phyloP scores from a whole-genome alignment of 352 stramenopile species.

The Pythium plurisporium region DNA sequence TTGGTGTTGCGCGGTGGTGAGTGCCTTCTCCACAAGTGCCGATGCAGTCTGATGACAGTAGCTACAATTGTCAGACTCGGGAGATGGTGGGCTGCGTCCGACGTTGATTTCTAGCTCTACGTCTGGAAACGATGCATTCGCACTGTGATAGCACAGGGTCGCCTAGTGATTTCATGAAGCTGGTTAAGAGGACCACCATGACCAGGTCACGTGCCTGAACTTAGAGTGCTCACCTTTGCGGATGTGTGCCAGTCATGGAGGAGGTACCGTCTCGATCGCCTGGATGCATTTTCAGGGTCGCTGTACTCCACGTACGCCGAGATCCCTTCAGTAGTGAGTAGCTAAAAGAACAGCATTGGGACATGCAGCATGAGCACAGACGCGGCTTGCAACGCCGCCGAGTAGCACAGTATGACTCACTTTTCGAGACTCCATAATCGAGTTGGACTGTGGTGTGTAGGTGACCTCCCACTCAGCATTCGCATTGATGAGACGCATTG shows the following conservation, averaged over 20 bases:
- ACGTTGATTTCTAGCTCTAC: slow-evolving; percentile 74
- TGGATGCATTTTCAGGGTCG: slow-evolving; percentile 12
- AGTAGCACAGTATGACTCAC: too few relatives aligned
- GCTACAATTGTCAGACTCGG: slow-evolving; percentile 8
- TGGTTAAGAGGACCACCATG: not conserved
- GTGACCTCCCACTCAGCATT: slow-evolving; percentile 71
- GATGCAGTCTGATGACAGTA: slow-evolving; percentile 11
- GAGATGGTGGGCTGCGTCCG: slow-evolving; percentile 27
- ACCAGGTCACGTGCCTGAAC: not conserved
- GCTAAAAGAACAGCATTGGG: slow-evolving; percentile 26
- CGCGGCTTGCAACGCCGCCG: too few relatives aligned
- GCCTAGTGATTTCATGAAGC: too few relatives aligned
- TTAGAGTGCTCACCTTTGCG: slow-evolving; percentile 49
- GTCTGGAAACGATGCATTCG: slow-evolving; percentile 74
- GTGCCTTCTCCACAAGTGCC: not conserved
- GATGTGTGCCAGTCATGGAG: slow-evolving; percentile 81
- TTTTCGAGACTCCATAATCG: slow-evolving; percentile 77
- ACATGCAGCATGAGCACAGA: too few relatives aligned
- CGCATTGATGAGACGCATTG: slow-evolving; percentile 69
- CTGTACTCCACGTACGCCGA: slow-evolving; percentile 72
- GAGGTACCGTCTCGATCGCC: slow-evolving; percentile 58
- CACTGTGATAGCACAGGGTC: slow-evolving; percentile 71
- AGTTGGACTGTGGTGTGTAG: slow-evolving; percentile 71
- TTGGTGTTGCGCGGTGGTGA: slow-evolving; percentile 16
- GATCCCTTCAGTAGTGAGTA: slow-evolving; percentile 59